Percentiles rank a stretch among this genome's conserved stretches.
Evolutionary conservation across 106 monocot species (phyloP).

Genomic region (Acorus gramineus): DNA sequence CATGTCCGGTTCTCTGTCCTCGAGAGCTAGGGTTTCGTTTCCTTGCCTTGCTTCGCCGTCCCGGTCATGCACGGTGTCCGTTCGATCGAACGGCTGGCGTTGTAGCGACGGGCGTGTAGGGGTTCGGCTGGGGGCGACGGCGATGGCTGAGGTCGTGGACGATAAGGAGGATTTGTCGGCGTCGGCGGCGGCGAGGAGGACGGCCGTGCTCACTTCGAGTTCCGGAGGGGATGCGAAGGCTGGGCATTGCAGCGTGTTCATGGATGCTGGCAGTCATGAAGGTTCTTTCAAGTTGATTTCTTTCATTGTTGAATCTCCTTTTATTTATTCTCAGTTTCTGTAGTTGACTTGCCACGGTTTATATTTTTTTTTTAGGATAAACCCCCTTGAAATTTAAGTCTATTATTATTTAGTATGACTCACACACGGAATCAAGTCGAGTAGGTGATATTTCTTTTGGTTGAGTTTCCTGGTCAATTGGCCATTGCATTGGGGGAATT

Average conservation of each 20-base stretch:
- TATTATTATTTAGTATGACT: no score
- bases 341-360: no score
- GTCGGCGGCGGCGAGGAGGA: not conserved
- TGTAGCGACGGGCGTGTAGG: not conserved
- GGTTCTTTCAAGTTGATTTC: no score
- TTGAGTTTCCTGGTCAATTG: no score
- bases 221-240: conserved; percentile 33
- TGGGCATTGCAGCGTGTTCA: not conserved
- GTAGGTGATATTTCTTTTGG: no score
- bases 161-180: not conserved
- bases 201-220: conserved; percentile 32
- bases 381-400: no score
- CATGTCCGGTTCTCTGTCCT: not conserved
- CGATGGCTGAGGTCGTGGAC: conserved; percentile 10
- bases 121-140: not conserved
- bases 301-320: no score
- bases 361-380: no score
- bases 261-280: no score
- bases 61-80: conserved; percentile 5
- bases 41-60: not conserved
- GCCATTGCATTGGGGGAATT: no score
- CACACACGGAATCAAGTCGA: no score
- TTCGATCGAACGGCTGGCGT: conserved; percentile 5
- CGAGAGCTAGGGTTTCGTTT: not conserved
- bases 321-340: no score